A percentile compares a stretch with the other conserved stretches of the same genome.
Conservation (phyloP, 768 basidiomycete genomes). For the Hygrocybe punicea region DNA sequence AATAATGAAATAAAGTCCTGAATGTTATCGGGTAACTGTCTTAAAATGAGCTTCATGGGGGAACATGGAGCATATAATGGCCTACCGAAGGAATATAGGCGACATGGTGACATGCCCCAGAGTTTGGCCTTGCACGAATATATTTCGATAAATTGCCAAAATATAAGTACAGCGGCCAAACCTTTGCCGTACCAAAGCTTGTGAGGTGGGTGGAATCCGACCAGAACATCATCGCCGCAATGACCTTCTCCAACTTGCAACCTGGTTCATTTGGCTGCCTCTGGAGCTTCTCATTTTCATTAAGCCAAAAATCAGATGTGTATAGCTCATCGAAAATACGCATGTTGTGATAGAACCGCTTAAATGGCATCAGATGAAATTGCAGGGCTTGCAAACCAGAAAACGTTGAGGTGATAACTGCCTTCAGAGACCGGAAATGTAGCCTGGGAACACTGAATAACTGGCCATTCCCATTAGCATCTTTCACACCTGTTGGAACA, state of each 20-base stretch:
- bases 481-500: conserved; percentile 22
- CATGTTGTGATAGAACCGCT: conserved; percentile 22
- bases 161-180: conserved; percentile 36
- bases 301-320: conserved; percentile 13
- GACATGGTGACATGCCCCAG: conserved; percentile 27
- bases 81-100: conserved; percentile 34
- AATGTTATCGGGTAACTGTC: conserved; percentile 15
- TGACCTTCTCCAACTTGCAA: conserved; percentile 15
- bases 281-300: conserved; percentile 6
- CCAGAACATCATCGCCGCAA: conserved; percentile 27
- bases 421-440: conserved; percentile 20
- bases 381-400: conserved; percentile 11
- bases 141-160: conserved; percentile 39
- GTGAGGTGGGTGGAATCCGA: conserved; percentile 28
- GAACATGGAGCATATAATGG: neutral
- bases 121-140: conserved; percentile 17
- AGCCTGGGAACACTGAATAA: conserved; percentile 26
- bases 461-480: conserved; percentile 9
- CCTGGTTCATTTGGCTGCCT: neutral
- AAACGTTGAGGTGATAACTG: conserved; percentile 24
- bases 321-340: conserved; percentile 24
- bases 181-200: conserved; percentile 20
- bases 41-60: conserved; percentile 21
- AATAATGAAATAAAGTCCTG: neutral
- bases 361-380: conserved; percentile 26